Evolutionary conservation across 768 basidiomycete species (phyloP).

Genomic region (Infundibulicybe gibba): DNA sequence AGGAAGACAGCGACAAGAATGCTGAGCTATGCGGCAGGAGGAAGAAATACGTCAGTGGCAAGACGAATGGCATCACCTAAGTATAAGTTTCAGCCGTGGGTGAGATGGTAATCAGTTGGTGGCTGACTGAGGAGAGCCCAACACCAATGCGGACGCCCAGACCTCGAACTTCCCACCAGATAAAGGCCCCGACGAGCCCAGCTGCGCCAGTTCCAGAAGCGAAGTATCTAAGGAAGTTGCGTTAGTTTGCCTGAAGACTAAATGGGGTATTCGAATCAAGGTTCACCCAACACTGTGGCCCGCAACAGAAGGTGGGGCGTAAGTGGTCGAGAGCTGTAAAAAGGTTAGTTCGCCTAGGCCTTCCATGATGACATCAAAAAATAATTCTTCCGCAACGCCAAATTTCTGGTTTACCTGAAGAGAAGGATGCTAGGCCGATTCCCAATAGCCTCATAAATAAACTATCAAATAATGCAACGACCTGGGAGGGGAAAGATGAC

Average conservation of each 20-base stretch:
- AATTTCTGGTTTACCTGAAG: constrained; percentile 53
- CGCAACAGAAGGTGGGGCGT: constrained; percentile 60
- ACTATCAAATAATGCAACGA: constrained; percentile 70
- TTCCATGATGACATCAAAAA: constrained; percentile 19
- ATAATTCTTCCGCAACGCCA: neutral
- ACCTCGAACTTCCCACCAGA: constrained; percentile 93
- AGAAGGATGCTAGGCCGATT: constrained; percentile 79
- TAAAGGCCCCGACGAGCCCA: constrained; percentile 84
- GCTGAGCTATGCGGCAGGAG: constrained; percentile 63
- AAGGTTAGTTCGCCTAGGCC: constrained; percentile 95
- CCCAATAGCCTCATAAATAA: constrained; percentile 73
- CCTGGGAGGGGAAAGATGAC: constrained; percentile 32
- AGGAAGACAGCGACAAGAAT: constrained; percentile 40
- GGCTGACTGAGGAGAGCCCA: constrained; percentile 73
- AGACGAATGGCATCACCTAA: constrained; percentile 79
- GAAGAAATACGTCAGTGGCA: constrained; percentile 73
- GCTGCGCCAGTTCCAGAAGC: constrained; percentile 94
- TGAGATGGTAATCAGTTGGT: constrained; percentile 2
- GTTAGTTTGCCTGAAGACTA: neutral
- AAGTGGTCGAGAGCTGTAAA: constrained; percentile 87
- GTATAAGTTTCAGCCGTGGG: neutral
- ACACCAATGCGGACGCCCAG: constrained; percentile 84
- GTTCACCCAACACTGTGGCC: constrained; percentile 80
- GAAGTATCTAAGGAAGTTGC: constrained; percentile 64
- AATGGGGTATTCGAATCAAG: neutral